Percentiles rank a stretch among this genome's conserved stretches.
Conservation (phyloP, 2,329 filamentous ascomycete species). For the Fusarium bactridioides region DNA sequence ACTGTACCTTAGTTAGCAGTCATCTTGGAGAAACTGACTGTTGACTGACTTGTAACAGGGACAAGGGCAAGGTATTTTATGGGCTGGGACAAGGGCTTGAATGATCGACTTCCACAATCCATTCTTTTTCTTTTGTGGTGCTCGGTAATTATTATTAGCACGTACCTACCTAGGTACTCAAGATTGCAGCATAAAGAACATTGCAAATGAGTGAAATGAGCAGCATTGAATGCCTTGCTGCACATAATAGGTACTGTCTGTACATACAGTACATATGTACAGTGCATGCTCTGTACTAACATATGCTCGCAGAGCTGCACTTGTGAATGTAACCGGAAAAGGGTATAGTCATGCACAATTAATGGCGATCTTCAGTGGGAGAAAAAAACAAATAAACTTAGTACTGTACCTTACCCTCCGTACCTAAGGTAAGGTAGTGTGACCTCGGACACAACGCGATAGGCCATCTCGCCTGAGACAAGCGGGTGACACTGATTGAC, state of each 20-base stretch:
- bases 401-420: neutral
- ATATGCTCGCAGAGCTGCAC: neutral
- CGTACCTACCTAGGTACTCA: neutral
- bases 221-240: neutral
- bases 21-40: neutral
- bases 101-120: slow-evolving; percentile 20
- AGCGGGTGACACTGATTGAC: slow-evolving; percentile 1
- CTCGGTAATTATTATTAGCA: neutral
- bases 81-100: slow-evolving; percentile 16
- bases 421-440: neutral
- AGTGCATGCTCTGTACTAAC: neutral
- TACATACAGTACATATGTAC: neutral
- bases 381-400: neutral
- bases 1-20: neutral
- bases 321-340: neutral
- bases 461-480: slow-evolving; percentile 20
- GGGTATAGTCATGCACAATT: slow-evolving; percentile 1
- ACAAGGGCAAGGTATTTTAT: slow-evolving; percentile 3
- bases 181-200: slow-evolving; percentile 1
- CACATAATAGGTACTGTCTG: neutral
- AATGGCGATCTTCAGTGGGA: slow-evolving; percentile 7
- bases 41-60: neutral
- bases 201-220: neutral
- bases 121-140: neutral
- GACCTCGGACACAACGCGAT: neutral